Conservation (phyloP, 2,329 filamentous ascomycete species). For the Cladosporium sp. region DNA sequence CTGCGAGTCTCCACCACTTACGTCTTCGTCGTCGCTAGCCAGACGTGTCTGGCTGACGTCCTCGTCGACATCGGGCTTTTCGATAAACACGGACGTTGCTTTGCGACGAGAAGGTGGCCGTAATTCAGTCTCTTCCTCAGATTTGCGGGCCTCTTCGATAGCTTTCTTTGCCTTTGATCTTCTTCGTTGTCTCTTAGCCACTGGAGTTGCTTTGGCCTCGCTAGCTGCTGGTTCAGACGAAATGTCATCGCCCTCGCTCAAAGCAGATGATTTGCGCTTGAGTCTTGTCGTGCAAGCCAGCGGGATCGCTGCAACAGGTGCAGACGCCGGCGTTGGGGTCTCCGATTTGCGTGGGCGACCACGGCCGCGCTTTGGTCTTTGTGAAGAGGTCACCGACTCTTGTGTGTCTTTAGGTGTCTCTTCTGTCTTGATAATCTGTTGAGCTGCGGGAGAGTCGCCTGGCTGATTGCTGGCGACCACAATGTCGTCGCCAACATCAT, state of each 20-base stretch:
- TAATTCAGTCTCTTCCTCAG: constrained; percentile 19
- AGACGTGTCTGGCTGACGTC: constrained; percentile 3
- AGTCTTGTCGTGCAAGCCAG: constrained; percentile 10
- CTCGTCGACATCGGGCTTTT: background rate
- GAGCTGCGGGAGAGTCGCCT: constrained; percentile 8
- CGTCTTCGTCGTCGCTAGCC: background rate
- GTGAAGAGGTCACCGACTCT: background rate
- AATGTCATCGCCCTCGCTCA: constrained; percentile 16
- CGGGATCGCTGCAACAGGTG: constrained; percentile 8
- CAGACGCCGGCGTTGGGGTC: constrained; percentile 14
- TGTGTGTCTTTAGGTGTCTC: background rate
- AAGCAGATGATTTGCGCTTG: constrained; percentile 28
- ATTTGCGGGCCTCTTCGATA: constrained; percentile 19
- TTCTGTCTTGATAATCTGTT: background rate
- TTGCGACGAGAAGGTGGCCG: background rate
- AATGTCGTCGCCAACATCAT: constrained; percentile 38
- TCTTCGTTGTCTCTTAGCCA: constrained; percentile 17
- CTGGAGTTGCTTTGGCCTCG: constrained; percentile 19
- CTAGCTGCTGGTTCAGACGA: constrained; percentile 9
- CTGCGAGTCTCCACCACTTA: background rate
- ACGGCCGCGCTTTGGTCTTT: constrained; percentile 22
- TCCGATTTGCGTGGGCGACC: constrained; percentile 25
- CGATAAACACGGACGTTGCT: constrained; percentile 5
- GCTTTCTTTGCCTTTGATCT: constrained; percentile 6
- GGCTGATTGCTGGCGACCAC: constrained; percentile 31